Evolutionary conservation across 345 rosid genomes (phyloP).

Genomic region (Murraya koenigii): DNA sequence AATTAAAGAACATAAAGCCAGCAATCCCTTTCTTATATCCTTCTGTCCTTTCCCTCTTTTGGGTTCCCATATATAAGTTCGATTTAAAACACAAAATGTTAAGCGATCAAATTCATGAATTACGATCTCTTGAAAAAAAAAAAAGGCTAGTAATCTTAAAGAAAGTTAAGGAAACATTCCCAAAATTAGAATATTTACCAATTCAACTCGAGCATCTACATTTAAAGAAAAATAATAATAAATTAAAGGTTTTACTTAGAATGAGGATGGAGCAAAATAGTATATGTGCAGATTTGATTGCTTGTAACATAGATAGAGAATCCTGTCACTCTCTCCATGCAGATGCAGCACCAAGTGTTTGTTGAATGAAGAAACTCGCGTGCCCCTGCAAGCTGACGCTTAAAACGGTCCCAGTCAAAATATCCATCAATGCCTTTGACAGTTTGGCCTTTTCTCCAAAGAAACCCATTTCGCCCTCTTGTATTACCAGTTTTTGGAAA

Average conservation of each 20-base stretch:
- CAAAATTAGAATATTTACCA: background rate
- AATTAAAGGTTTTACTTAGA: no score
- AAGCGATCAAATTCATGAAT: background rate
- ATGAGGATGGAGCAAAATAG: background rate
- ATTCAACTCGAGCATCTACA: background rate
- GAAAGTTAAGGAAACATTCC: background rate
- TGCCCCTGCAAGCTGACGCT: conserved; percentile 28
- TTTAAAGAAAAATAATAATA: no score
- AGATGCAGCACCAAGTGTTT: background rate
- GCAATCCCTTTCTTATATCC: background rate
- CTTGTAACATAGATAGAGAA: background rate
- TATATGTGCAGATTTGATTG: background rate
- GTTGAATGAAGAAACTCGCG: conserved; percentile 23
- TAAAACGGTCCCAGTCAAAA: conserved; percentile 9
- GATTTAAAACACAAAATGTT: background rate
- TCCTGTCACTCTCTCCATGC: conserved; percentile 17
- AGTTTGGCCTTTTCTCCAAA: background rate
- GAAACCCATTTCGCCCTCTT: background rate
- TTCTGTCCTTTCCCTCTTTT: background rate
- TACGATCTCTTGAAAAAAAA: background rate
- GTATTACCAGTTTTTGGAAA: background rate
- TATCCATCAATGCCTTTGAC: conserved; percentile 11
- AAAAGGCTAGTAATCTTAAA: background rate
- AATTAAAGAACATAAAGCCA: background rate
- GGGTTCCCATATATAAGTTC: background rate